Conservation (phyloP, 73 alveolate genomes). For the Symbiodinium pilosum region DNA sequence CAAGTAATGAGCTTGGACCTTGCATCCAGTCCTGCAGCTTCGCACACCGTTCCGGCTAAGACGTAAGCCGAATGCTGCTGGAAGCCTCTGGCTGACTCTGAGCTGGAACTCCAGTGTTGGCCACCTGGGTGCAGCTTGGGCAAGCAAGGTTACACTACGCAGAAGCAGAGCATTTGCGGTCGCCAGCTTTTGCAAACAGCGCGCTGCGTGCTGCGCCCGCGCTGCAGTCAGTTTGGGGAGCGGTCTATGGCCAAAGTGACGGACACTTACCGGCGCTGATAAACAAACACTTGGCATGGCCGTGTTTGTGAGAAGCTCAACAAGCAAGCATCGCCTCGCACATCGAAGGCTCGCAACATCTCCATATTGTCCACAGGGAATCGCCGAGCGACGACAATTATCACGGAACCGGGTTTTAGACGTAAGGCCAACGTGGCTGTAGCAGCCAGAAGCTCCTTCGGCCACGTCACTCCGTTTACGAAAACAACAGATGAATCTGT, state of each 20-base stretch:
- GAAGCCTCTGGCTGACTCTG: no score
- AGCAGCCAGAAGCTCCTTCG: not conserved
- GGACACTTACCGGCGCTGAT: not conserved
- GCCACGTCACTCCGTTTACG: conserved; percentile 90
- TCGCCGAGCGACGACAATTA: conserved; percentile 57
- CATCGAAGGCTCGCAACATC: conserved; percentile 37
- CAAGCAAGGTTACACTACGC: no score
- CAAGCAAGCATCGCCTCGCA: conserved; percentile 69
- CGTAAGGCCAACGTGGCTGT: not conserved
- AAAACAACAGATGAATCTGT: conserved; percentile 39
- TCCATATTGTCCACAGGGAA: conserved; percentile 38
- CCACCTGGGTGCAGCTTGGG: no score
- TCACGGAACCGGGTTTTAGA: not conserved
- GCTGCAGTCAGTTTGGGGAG: no score
- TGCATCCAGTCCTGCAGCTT: conserved; percentile 24
- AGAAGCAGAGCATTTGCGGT: no score
- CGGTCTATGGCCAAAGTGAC: no score
- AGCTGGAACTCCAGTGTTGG: no score
- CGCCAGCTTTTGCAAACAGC: no score
- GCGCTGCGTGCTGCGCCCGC: no score
- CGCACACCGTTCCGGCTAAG: no score
- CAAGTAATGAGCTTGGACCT: conserved; percentile 44
- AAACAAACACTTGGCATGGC: not conserved
- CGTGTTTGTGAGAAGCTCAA: conserved; percentile 47
- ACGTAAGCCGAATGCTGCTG: no score